phyloP scores from a whole-genome alignment of 2,329 filamentous ascomycete genomes.

The Penicillium fuscoglaucum region DNA sequence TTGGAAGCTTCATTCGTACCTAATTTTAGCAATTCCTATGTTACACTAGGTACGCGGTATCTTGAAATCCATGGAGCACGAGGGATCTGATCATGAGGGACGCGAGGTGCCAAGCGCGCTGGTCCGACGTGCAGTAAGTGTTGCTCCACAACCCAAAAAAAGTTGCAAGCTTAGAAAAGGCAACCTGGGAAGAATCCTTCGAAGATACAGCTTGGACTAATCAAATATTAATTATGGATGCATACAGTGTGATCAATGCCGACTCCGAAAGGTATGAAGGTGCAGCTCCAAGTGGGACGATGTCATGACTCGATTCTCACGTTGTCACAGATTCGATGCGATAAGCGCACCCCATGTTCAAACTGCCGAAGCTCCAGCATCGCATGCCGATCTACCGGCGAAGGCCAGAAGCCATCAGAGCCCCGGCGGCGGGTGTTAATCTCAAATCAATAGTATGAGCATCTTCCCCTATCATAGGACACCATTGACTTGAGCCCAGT shows the following conservation, averaged over 20 bases:
- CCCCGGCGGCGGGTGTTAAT: conserved; percentile 43
- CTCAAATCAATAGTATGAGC: conserved; percentile 44
- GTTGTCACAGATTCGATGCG: conserved; percentile 41
- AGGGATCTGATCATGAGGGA: conserved; percentile 30
- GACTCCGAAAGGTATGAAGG: conserved; percentile 32
- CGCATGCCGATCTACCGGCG: conserved; percentile 40
- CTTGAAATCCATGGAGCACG: conserved; percentile 30
- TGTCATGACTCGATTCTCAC: conserved; percentile 2
- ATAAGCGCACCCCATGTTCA: conserved; percentile 44
- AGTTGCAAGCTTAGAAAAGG: background rate
- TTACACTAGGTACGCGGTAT: background rate
- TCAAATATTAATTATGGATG: background rate
- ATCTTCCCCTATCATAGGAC: background rate
- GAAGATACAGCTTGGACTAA: background rate
- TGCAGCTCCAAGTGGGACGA: background rate
- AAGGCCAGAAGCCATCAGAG: conserved; percentile 37
- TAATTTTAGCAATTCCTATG: background rate
- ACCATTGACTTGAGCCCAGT: conserved; percentile 30
- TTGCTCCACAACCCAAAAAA: background rate
- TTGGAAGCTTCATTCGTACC: background rate
- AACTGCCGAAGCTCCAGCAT: conserved; percentile 43
- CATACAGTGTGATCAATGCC: conserved; percentile 38
- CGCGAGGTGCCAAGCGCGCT: conserved; percentile 20
- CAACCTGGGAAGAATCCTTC: background rate
- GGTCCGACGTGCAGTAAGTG: conserved; percentile 35